Conservation (phyloP, 331 rosid genomes). For the Arachis monticola region DNA sequence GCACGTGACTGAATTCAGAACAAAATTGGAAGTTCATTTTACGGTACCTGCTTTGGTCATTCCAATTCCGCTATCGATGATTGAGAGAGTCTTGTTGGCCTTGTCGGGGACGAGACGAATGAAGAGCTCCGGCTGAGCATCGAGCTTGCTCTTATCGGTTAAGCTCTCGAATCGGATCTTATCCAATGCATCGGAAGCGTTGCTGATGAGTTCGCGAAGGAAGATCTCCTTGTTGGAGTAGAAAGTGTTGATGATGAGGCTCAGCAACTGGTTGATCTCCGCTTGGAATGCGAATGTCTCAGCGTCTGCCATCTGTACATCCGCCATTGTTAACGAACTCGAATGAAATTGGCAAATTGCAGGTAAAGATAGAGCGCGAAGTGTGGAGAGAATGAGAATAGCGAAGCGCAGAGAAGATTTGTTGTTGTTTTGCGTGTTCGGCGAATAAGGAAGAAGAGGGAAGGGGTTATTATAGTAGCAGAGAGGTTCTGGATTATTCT, state of each 20-base stretch:
- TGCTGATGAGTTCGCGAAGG: constrained; percentile 71
- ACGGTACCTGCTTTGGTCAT: constrained; percentile 72
- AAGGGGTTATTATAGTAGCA: constrained; percentile 22
- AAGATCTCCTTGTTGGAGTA: constrained; percentile 79
- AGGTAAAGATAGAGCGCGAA: neutral
- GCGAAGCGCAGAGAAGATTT: neutral
- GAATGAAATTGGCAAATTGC: neutral
- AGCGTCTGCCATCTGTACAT: constrained; percentile 50
- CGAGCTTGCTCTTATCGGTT: constrained; percentile 69
- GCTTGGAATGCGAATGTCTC: constrained; percentile 80
- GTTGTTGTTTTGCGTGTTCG: neutral
- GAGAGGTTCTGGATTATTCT: constrained; percentile 50
- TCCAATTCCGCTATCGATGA: constrained; percentile 68
- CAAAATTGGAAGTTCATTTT: neutral
- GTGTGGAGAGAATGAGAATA: neutral
- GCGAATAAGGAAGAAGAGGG: neutral
- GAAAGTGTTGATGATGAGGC: constrained; percentile 72
- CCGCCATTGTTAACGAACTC: neutral
- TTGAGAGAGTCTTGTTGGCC: constrained; percentile 62
- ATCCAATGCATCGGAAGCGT: constrained; percentile 71
- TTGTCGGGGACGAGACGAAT: constrained; percentile 69
- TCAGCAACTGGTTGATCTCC: constrained; percentile 73
- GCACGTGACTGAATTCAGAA: neutral
- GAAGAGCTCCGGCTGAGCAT: constrained; percentile 69
- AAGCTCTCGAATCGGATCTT: constrained; percentile 69